phyloP scores from a whole-genome alignment of 2,329 filamentous ascomycete genomes.

The Penicillium polonicum region DNA sequence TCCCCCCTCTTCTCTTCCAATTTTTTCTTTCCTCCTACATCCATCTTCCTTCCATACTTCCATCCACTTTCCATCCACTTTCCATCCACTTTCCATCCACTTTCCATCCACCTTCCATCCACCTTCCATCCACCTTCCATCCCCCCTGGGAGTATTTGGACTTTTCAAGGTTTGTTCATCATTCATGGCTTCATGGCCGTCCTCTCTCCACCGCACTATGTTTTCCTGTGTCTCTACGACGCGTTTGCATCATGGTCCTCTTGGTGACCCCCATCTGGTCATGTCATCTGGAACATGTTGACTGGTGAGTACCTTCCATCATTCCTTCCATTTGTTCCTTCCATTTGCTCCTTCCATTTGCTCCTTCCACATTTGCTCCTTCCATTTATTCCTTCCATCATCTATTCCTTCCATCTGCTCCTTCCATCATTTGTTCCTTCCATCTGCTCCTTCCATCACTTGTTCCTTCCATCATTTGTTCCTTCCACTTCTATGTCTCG shows the following conservation, averaged over 20 bases:
- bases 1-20: not conserved
- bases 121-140: not conserved
- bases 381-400: not conserved
- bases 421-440: not conserved
- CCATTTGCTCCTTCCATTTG: not conserved
- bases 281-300: no score
- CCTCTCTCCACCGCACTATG: not conserved
- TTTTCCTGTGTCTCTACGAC: not conserved
- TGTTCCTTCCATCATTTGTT: not conserved
- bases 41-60: not conserved
- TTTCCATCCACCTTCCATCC: not conserved
- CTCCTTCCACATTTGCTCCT: not conserved
- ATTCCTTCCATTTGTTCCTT: not conserved
- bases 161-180: not conserved
- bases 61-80: not conserved
- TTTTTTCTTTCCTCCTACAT: not conserved
- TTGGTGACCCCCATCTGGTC: not conserved
- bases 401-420: no score
- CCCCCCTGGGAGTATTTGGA: not conserved
- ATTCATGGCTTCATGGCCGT: not conserved
- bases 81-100: not conserved
- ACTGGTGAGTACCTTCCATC: not conserved
- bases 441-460: not conserved
- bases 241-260: not conserved
- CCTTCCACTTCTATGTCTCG: not conserved